These are phyloP conservation scores for Chlorella sp. DNA, from an alignment of 139 green algal genomes.

Conservation along the genomic window DNA sequence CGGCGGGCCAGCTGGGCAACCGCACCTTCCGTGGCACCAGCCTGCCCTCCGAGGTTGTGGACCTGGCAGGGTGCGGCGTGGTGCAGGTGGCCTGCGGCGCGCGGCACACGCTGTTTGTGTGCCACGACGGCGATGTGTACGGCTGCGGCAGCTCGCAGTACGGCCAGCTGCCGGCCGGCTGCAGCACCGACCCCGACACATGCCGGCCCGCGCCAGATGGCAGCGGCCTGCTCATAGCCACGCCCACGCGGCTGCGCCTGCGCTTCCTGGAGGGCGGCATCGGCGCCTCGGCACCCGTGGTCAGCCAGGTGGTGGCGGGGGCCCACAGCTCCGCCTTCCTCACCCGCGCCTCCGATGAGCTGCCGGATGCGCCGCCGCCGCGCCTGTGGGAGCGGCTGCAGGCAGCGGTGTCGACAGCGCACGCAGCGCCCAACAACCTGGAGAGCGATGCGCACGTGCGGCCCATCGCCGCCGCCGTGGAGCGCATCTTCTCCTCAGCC, in stretches of 20 bases:
- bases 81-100: slow-evolving; percentile 70
- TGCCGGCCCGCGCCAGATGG: slow-evolving; percentile 9
- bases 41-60: slow-evolving; percentile 48
- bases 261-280: slow-evolving; percentile 15
- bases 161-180: slow-evolving; percentile 28
- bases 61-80: slow-evolving; percentile 61
- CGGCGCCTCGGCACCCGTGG: slow-evolving; percentile 48
- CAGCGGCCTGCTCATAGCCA: slow-evolving; percentile 18
- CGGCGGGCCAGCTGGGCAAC: slow-evolving; percentile 71
- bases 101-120: slow-evolving; percentile 81
- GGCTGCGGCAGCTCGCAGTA: slow-evolving; percentile 65
- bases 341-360: slow-evolving; percentile 68
- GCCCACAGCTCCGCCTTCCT: slow-evolving; percentile 72
- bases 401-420: slow-evolving; percentile 26
- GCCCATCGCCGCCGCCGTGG: slow-evolving; percentile 62
- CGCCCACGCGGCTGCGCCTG: slow-evolving; percentile 24
- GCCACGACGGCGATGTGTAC: slow-evolving; percentile 66
- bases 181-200: slow-evolving; percentile 30
- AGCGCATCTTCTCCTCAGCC: slow-evolving; percentile 83
- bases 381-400: slow-evolving; percentile 57
- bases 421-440: slow-evolving; percentile 31
- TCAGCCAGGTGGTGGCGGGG: slow-evolving; percentile 66
- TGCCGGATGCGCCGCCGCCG: slow-evolving; percentile 47
- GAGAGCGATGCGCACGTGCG: slow-evolving; percentile 45
- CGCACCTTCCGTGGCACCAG: slow-evolving; percentile 46